Base-by-base conservation (phyloP, 495 filamentous ascomycete genomes). In the Aspergillus saccharolyticus region DNA sequence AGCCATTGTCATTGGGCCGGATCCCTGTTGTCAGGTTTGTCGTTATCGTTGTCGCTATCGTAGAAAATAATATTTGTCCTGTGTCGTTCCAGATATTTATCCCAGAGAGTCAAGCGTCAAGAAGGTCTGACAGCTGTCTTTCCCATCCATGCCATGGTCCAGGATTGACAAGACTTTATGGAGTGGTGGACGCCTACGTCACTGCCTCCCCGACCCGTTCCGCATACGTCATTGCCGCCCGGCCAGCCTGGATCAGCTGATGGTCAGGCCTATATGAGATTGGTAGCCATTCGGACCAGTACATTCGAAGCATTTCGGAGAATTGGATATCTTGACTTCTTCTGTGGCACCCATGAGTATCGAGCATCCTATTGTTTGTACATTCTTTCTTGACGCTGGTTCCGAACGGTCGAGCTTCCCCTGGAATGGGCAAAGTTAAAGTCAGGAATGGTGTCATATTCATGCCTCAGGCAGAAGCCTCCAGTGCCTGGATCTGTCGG, bases 1-100 rank as follows among this genome's bases (percentile, higher is more conserved):
- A 30, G 75, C 74, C 75, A 78, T 67, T 51, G 42, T 73, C 75
- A 78, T 67, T 54, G 42, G 43, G 24, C 8, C 20, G n/a, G 12
- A 17, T 49, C 16, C 24, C 15, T 46, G 3, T 18, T 7, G 21
- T n/a, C n/a, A n/a, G n/a, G n/a, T n/a, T n/a, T n/a, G n/a, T n/a
- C n/a, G n/a, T 28, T 3, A 28, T 39, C 33, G 1, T 20, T 19
- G 44, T 39, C 4, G n/a, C 48, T 22, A 46, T 46, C 19, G 21
- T 22, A n/a, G 15, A 46, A 19, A 19, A 10, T 7, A 18, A n/a
- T 46, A 46, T 5, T 25, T 46, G 42, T 56, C 45, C 45, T 56
- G 44, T 39, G 6, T 39, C 33, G 2, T 12, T 15, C 33, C n/a
- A n/a, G n/a, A n/a, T n/a, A n/a, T n/a, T n/a, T n/a, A n/a, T n/a